Conservation (phyloP, 257 asterid genomes). For the Gardenia jasminoides region DNA sequence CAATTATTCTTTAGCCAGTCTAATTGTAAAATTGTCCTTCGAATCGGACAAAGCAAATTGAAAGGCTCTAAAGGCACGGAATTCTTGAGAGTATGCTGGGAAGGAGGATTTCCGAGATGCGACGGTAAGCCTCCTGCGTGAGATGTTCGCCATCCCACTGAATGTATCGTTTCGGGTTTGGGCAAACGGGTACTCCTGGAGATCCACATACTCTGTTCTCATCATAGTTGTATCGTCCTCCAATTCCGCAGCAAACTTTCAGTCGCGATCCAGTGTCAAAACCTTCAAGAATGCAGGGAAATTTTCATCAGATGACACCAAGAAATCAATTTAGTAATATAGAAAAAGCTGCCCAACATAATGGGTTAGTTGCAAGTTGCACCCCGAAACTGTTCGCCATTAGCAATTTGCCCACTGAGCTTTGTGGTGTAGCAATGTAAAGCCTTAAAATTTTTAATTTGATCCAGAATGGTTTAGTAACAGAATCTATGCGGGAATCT, state of each 20-base stretch:
- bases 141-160: background rate
- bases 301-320: background rate
- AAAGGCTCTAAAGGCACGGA: background rate
- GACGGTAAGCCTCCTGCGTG: background rate
- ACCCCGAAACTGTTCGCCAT: too few relatives aligned
- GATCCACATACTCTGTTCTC: conserved; percentile 10
- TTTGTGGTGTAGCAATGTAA: too few relatives aligned
- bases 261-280: background rate
- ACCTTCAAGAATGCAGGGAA: background rate
- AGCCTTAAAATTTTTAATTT: too few relatives aligned
- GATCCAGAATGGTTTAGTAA: too few relatives aligned
- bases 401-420: too few relatives aligned
- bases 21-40: too few relatives aligned
- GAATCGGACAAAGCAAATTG: too few relatives aligned
- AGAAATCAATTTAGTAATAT: too few relatives aligned
- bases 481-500: too few relatives aligned
- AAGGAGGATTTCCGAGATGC: background rate
- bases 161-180: conserved; percentile 3
- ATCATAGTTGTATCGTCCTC: background rate
- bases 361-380: too few relatives aligned
- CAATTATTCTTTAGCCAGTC: too few relatives aligned
- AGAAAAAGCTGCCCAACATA: too few relatives aligned
- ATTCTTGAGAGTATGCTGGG: background rate
- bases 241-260: conserved; percentile 17
- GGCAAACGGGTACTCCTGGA: conserved; percentile 3